Percentiles rank a stretch among this genome's conserved stretches.
Evolutionary conservation across 805 yeast species (phyloP).

Genomic region (Priceomyces melissophilus): DNA sequence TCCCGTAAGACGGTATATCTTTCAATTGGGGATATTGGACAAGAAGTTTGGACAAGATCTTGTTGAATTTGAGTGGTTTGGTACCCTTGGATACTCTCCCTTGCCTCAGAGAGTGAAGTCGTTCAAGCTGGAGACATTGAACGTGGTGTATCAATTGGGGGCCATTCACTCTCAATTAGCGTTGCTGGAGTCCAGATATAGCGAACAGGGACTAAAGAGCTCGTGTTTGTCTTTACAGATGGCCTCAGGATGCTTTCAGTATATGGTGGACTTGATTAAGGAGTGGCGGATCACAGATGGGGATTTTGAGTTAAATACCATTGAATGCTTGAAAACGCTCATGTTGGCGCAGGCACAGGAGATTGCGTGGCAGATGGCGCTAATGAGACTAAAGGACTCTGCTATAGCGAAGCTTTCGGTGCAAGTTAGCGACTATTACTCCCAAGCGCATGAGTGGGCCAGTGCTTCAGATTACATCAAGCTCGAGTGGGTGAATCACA

Average conservation of each 20-base stretch:
- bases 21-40: slow-evolving; percentile 40
- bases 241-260: slow-evolving; percentile 65
- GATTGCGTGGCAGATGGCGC: slow-evolving; percentile 74
- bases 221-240: slow-evolving; percentile 64
- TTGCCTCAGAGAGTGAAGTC: slow-evolving; percentile 45
- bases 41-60: slow-evolving; percentile 63
- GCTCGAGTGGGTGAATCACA: slow-evolving; percentile 63
- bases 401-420: slow-evolving; percentile 61
- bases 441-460: slow-evolving; percentile 34
- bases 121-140: slow-evolving; percentile 56
- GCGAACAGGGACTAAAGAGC: slow-evolving; percentile 55
- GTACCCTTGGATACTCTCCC: slow-evolving; percentile 57
- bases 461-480: slow-evolving; percentile 45
- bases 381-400: slow-evolving; percentile 50
- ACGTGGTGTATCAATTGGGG: slow-evolving; percentile 67
- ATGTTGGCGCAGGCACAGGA: slow-evolving; percentile 88
- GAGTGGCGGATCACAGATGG: slow-evolving; percentile 13
- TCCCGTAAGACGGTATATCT: slow-evolving; percentile 44
- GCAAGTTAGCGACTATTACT: slow-evolving; percentile 60
- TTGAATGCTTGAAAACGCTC: slow-evolving; percentile 48
- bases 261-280: slow-evolving; percentile 1
- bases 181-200: slow-evolving; percentile 36
- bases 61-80: slow-evolving; percentile 68
- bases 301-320: slow-evolving; percentile 52
- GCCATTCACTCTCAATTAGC: slow-evolving; percentile 61